These are phyloP conservation scores for Moelleriella libera DNA, from an alignment of 2,329 filamentous ascomycete genomes.

Conservation along the genomic window DNA sequence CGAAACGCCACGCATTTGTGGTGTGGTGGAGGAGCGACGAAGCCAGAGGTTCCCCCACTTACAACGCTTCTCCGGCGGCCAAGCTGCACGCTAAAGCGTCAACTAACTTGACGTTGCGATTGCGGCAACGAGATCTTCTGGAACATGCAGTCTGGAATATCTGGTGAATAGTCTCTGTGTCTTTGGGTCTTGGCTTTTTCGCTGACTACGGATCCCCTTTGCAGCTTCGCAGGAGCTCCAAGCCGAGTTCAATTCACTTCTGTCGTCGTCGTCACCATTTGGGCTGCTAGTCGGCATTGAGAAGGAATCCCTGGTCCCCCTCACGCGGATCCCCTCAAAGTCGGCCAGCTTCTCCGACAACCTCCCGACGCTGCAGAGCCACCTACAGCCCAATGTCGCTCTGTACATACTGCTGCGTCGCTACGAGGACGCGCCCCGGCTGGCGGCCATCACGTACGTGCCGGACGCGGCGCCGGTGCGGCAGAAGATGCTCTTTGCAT, in stretches of 20 bases:
- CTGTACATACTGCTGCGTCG: conserved; percentile 65
- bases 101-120: too few relatives aligned
- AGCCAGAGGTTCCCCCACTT: too few relatives aligned
- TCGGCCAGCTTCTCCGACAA: conserved; percentile 48
- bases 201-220: background rate
- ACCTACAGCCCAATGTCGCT: conserved; percentile 52
- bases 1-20: too few relatives aligned
- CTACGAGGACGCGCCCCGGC: conserved; percentile 38
- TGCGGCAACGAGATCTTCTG: too few relatives aligned
- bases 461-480: conserved; percentile 67
- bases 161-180: conserved; percentile 29
- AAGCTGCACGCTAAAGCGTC: too few relatives aligned
- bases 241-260: conserved; percentile 55
- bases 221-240: conserved; percentile 66
- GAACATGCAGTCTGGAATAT: conserved; percentile 65
- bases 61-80: too few relatives aligned
- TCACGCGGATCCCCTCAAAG: conserved; percentile 36
- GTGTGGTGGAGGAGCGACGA: too few relatives aligned
- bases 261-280: conserved; percentile 46
- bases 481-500: conserved; percentile 77
- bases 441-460: conserved; percentile 64
- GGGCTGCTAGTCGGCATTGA: conserved; percentile 60
- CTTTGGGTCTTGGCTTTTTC: background rate
- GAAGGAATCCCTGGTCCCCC: conserved; percentile 52
- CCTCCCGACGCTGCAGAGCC: conserved; percentile 44